Conservation (phyloP, 1,139 yeast species). For the Nakaseomyces kungkrabaensis region DNA sequence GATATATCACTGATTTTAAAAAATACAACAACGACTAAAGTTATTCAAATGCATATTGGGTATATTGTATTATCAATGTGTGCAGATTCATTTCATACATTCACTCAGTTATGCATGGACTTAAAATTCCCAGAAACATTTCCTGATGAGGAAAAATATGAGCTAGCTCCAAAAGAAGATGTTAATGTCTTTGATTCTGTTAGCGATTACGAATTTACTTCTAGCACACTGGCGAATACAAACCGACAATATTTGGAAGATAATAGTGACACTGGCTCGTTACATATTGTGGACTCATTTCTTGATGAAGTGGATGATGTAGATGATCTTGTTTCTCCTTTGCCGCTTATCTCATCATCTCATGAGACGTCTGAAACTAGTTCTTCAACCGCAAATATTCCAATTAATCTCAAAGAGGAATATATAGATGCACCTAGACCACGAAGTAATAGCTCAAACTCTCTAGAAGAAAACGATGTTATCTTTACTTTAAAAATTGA, state of each 20-base stretch:
- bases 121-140: constrained; percentile 58
- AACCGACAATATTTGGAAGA: neutral
- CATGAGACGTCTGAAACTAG: constrained; percentile 1
- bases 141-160: constrained; percentile 47
- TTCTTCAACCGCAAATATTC: constrained; percentile 6
- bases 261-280: constrained; percentile 4
- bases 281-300: constrained; percentile 15
- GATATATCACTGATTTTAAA: constrained; percentile 3
- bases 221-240: neutral
- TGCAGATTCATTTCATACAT: constrained; percentile 75
- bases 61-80: constrained; percentile 50
- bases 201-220: constrained; percentile 30
- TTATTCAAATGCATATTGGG: constrained; percentile 42
- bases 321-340: neutral
- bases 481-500: constrained; percentile 10
- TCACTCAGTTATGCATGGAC: constrained; percentile 59
- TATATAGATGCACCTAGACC: constrained; percentile 7
- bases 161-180: constrained; percentile 31
- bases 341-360: neutral
- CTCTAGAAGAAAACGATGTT: neutral
- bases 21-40: constrained; percentile 22
- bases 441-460: neutral
- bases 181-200: constrained; percentile 43
- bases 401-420: constrained; percentile 6
- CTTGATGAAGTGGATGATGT: constrained; percentile 8